A percentile compares a stretch with the other conserved stretches of the same genome.
phyloP scores from a whole-genome alignment of 345 rosid genomes.

The Hibiscus syriacus region DNA sequence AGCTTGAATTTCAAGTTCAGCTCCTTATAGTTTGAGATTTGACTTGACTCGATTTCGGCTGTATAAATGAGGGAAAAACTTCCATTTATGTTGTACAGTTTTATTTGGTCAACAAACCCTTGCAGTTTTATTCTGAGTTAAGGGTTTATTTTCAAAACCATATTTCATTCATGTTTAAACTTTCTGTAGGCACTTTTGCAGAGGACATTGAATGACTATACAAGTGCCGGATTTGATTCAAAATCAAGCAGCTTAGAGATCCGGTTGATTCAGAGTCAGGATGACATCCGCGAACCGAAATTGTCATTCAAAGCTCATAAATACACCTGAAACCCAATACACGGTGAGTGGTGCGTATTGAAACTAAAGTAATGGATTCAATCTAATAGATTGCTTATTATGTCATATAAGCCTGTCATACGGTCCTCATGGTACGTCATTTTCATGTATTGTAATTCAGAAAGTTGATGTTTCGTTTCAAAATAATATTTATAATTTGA shows the following conservation, averaged over 20 bases:
- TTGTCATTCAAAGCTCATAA: conserved; percentile 48
- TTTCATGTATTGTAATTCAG: too few species aligned
- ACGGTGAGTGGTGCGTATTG: neutral
- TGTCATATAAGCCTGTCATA: too few species aligned
- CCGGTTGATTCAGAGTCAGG: conserved; percentile 88
- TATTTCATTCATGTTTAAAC: neutral
- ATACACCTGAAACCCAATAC: conserved; percentile 18
- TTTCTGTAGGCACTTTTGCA: conserved; percentile 60
- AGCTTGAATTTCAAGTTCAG: too few species aligned
- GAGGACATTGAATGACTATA: conserved; percentile 70
- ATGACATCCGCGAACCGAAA: conserved; percentile 71
- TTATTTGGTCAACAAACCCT: neutral
- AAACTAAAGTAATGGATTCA: too few species aligned
- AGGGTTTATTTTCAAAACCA: neutral
- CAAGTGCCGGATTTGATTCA: conserved; percentile 47
- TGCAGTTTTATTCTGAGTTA: neutral
- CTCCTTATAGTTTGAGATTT: too few species aligned
- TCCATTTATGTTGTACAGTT: neutral
- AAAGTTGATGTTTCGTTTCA: too few species aligned
- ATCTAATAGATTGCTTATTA: too few species aligned
- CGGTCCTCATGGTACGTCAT: neutral
- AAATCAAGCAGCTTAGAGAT: conserved; percentile 86
- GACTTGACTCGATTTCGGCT: too few species aligned
- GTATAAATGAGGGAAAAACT: too few species aligned
- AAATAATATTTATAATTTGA: too few species aligned